phyloP scores from a whole-genome alignment of 23 red algal species.

The Rhodosorus marinus region DNA sequence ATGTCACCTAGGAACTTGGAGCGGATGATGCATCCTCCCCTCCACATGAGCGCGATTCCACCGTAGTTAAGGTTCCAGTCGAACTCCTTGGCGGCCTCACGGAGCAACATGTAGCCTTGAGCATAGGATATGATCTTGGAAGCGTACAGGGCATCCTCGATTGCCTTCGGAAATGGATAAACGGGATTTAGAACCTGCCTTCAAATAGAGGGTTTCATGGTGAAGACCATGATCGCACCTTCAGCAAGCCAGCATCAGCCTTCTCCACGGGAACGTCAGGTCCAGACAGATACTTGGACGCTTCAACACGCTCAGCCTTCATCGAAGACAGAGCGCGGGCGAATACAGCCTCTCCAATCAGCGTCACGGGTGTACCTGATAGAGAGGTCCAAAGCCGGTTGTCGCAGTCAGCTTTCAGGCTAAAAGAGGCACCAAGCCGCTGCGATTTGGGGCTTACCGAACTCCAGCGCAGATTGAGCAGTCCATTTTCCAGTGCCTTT shows the following conservation, averaged over 20 bases:
- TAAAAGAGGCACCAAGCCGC: too few relatives aligned
- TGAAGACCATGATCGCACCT: background rate
- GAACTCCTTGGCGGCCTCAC: constrained; percentile 34
- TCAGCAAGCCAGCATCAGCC: too few relatives aligned
- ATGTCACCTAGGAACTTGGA: constrained; percentile 49
- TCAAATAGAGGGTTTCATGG: constrained; percentile 8
- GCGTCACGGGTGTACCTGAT: constrained; percentile 59
- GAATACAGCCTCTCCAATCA: constrained; percentile 63
- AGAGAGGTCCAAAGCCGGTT: too few relatives aligned
- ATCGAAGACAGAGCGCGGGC: constrained; percentile 37
- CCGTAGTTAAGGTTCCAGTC: constrained; percentile 67
- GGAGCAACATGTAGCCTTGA: constrained; percentile 61
- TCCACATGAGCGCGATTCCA: constrained; percentile 75
- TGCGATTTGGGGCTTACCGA: too few relatives aligned
- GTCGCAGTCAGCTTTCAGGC: too few relatives aligned
- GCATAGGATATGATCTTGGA: constrained; percentile 63
- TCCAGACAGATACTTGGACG: constrained; percentile 20
- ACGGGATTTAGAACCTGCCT: too few relatives aligned
- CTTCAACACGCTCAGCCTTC: constrained; percentile 47
- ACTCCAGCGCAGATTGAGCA: constrained; percentile 20
- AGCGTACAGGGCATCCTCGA: constrained; percentile 64
- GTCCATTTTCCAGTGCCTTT: constrained; percentile 88
- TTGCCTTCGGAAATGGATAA: too few relatives aligned
- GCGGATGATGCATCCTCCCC: constrained; percentile 79
- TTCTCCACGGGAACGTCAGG: too few relatives aligned